Evolutionary conservation across 169 alveolate species (phyloP).

Genomic region (Fabrea salina): DNA sequence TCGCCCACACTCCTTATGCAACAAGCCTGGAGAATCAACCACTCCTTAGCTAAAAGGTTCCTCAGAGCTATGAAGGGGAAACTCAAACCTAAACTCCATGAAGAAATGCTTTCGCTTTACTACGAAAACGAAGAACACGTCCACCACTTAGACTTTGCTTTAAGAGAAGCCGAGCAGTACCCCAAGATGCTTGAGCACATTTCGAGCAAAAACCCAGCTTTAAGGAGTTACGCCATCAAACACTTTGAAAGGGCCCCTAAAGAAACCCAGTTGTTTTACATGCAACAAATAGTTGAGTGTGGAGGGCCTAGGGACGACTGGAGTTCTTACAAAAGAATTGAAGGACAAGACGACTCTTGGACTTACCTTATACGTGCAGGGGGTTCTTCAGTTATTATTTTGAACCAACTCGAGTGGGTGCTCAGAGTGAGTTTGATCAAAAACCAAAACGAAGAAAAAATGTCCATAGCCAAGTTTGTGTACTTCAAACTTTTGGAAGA

Average conservation of each 20-base stretch:
- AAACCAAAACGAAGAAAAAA: background rate
- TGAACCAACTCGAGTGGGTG: slow-evolving; percentile 11
- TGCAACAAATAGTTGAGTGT: slow-evolving; percentile 4
- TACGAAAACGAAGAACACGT: too few relatives aligned
- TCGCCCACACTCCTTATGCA: background rate
- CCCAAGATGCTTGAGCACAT: background rate
- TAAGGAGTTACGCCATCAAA: background rate
- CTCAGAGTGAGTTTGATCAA: background rate
- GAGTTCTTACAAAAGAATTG: background rate
- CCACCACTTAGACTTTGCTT: too few relatives aligned
- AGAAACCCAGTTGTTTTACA: background rate
- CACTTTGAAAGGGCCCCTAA: slow-evolving; percentile 6
- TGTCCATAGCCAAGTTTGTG: background rate
- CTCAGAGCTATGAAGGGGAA: background rate
- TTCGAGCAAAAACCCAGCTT: background rate
- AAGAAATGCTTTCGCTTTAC: too few relatives aligned
- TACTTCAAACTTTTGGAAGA: background rate
- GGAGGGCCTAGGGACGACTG: background rate
- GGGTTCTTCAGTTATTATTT: background rate
- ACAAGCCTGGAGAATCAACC: background rate
- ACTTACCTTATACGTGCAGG: background rate
- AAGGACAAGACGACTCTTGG: slow-evolving; percentile 19
- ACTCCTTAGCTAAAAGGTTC: background rate
- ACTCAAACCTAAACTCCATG: background rate
- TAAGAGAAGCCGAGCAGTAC: background rate